Conservation (phyloP, 31 red algal genomes). For the Endocladia muricata region DNA sequence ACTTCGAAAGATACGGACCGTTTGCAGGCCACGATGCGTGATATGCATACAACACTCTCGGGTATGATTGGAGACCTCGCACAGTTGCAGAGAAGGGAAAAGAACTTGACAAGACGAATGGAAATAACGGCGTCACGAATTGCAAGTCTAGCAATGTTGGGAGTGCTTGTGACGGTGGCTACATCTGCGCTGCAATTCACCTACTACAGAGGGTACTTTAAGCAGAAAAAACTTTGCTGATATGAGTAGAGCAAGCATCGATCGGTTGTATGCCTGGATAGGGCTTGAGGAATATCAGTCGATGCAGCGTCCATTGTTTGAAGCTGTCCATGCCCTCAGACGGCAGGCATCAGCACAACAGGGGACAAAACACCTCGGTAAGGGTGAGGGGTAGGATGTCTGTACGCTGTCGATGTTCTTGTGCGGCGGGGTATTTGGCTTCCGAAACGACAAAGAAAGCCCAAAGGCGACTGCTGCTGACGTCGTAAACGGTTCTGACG, state of each 20-base stretch:
- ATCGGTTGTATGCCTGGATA: too few relatives aligned
- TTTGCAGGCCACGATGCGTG: constrained; percentile 35
- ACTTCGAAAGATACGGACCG: constrained; percentile 29
- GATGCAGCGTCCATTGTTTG: too few relatives aligned
- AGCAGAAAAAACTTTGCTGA: constrained; percentile 75
- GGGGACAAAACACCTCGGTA: too few relatives aligned
- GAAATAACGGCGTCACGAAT: constrained; percentile 24
- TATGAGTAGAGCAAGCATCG: background rate
- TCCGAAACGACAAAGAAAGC: too few relatives aligned
- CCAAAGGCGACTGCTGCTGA: too few relatives aligned
- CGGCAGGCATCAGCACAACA: too few relatives aligned
- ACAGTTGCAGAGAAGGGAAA: constrained; percentile 46
- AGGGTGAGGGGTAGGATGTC: too few relatives aligned
- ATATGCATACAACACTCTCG: constrained; percentile 60
- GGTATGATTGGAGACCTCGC: constrained; percentile 58
- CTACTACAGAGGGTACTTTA: constrained; percentile 73
- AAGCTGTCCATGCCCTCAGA: too few relatives aligned
- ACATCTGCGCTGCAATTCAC: constrained; percentile 45
- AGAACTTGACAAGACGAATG: constrained; percentile 19
- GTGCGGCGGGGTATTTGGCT: too few relatives aligned
- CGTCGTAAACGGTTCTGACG: too few relatives aligned
- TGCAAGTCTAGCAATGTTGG: constrained; percentile 21
- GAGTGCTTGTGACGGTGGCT: constrained; percentile 24
- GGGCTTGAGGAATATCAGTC: too few relatives aligned
- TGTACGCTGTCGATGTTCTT: too few relatives aligned